Evolutionary conservation across 257 asterid genomes (phyloP), one percentile per base, ranked within the genome.

Genomic region (Osmanthus fragrans): DNA sequence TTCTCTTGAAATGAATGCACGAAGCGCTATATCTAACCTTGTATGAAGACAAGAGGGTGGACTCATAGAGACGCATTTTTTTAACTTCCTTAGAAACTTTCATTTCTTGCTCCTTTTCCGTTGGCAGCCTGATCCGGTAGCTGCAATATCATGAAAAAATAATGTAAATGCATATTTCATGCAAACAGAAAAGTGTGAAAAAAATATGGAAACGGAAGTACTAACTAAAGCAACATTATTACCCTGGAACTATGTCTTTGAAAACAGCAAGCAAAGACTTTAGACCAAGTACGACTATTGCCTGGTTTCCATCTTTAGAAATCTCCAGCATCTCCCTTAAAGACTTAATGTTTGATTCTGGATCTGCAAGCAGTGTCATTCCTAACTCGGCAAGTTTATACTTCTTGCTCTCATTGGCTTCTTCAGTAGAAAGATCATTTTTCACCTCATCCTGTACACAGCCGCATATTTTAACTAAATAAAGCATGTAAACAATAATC

Each of bases 191-290:
- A 76, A 27, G 23, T 68, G 54, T 70, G 16, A 7, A 42, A 37
- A 69, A 85, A 37, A 58, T n/a, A 23, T 40, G 63, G 42, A 63
- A 70, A 29, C 36, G 33, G 45, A 80, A 32, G 58, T 56, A 25
- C 80, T 67, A 77, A 33, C 71, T 72, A 34, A 51, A 19, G 74
- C 73, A 71, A 64, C 71, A 77, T 77, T 30, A 89, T 79, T 86
- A 92, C 99, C 99, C 98, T 49, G 99, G 99, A 84, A 92, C 89
- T 63, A 96, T 93, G 85, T 93, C 98, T 86, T 86, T 93, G 81
- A 96, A 96, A 72, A 96, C 97, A 73, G 99, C 99, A 86, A 96
- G 83, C 87, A 96, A 86, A 63, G 99, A 96, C 81, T 90, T 89
- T 54, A 96, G 87, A 30, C 89, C 92, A 66, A 96, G 97, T 23